Evolutionary conservation across 2,329 filamentous ascomycete genomes (phyloP), one percentile per base, ranked within the genome.

Genomic region (Apiospora saccharicola): DNA sequence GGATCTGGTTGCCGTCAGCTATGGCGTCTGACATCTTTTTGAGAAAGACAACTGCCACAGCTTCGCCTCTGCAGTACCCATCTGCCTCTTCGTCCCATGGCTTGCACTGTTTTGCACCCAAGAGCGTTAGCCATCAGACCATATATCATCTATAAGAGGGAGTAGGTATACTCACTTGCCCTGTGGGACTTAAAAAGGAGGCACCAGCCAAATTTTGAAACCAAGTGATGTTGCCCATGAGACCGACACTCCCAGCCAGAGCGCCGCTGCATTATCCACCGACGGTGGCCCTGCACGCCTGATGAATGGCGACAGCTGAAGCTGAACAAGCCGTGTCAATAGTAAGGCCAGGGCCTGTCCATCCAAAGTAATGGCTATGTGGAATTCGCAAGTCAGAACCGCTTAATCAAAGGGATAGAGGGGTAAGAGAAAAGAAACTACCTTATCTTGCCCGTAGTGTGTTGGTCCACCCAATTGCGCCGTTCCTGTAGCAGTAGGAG

Each of bases 321-420:
- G 79, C 79, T 0, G 81, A 82, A 71, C 83, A 84, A 0, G 80
- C 81, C 0, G 79, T 81, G 69, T 83, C 77, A 14, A 79, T 37
- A 3, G 74, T 75, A 34, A 79, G 70, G 0, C 69, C 68, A 0
- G 81, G 80, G 0, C 82, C 82, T 0, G 78, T 76, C 53, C 79
- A 79, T n/a, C 81, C 77, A 41, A 80, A 82, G 30, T 78, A 74
- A 67, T 82, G 78, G 7, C 75, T 76, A 30, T 30, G 26, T 30
- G 26, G 26, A 30, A 30, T 30, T 30, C 26, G 26, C 26, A 30
- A 30, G 26, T 30, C 26, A 30, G 26, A 30, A 30, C 26, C 26
- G 26, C 26, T 30, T 30, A 30, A 30, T 30, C 26, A 30, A 30
- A 30, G 26, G 26, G 0, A 83, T 72, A 0, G 79, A 78, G 5